Evolutionary conservation across 1,139 yeast genomes (phyloP), one percentile per base, ranked within the genome.

Genomic region (Suhomyces bolitotheri): DNA sequence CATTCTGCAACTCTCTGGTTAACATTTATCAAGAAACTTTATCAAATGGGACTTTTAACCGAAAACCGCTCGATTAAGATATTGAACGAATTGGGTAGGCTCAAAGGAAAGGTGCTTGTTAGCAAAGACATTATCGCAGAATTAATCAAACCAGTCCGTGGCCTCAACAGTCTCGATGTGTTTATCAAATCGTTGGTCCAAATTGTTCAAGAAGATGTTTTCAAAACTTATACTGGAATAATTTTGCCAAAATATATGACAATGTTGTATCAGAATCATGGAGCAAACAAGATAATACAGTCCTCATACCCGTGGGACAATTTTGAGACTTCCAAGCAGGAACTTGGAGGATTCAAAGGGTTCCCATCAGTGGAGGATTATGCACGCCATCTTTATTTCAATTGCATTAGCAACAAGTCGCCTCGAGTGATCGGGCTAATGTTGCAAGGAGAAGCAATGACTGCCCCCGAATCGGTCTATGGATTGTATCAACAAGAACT

Each of bases 401-500:
- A 35, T 6, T 36, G 45, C 10, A 36, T 49, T 19, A 43, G 47
- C 4, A 42, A 46, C 37, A 58, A 63, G 37, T 54, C 71, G 1
- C 33, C 58, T 0, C 45, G 53, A 8, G 39, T 56, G 2, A 45
- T 68, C 2, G 74, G 73, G 1, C 47, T 53, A 10, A 60, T 66
- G 64, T 58, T 76, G 15, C 53, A 64, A 24, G 80, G 79, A 4
- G 82, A 78, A 45, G 64, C 73, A 1, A 48, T 39, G 2, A 35
- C 38, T 5, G 30, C 36, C 9, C 48, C 50, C 1, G 41, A 37
- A 10, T 26, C 20, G 7, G 44, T 43, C 9, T 45, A 39, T 29
- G 27, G 21, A 3, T 27, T 43, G 22, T 48, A 44, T 31, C 31
- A 38, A 15, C 20, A 36, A 11, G 63, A 64, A 27, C 40, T 65